Evolutionary conservation across 176 grass and related monocot species (phyloP), one percentile per base, ranked within the genome.

Genomic region (Ampelocalamus luodianensis): DNA sequence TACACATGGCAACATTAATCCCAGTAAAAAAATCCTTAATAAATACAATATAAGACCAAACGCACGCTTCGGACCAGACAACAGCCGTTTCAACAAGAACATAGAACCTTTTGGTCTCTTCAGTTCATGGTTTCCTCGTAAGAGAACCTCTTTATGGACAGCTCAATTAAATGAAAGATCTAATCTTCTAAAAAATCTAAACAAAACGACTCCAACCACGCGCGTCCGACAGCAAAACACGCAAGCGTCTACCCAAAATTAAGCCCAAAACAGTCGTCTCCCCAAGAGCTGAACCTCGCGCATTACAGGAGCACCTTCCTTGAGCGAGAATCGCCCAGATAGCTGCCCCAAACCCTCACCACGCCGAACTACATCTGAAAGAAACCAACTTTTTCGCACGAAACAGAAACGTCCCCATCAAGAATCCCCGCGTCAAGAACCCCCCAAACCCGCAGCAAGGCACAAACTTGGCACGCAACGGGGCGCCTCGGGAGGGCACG

Each of bases 181-280:
- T 23, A 15, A 73, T 15, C 40, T 72, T 62, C 59, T 26, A 4
- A 46, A 62, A 51, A 62, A 32, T 3, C 29, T 51, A 43, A 32
- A 32, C 64, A 78, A 49, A 63, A 43, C 9, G 58, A 50, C 15
- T 26, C 55, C 55, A 18, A 48, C 18, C 55, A 72, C 14, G 22
- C 24, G 29, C 29, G 38, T 81, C 48, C 23, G 0, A 63, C 37
- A 9, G 13, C 53, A 51, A 76, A 76, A 24, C 27, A 23, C 10
- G 59, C 50, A 78, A 12, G 58, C 60, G 66, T 72, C 69, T 67
- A 40, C 65, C 49, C 38, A 59, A 59, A 58, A 34, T 70, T 13
- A 37, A 85, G 46, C 37, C 40, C 2, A 58, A 58, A 68, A 22
- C 58, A 61, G 58, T 24, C n/a, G 26, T 61, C 23, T 26, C 58